A percentile compares a stretch with the other conserved stretches of the same genome.
Conservation (phyloP, 805 yeast species). For the Candida boleticola region DNA sequence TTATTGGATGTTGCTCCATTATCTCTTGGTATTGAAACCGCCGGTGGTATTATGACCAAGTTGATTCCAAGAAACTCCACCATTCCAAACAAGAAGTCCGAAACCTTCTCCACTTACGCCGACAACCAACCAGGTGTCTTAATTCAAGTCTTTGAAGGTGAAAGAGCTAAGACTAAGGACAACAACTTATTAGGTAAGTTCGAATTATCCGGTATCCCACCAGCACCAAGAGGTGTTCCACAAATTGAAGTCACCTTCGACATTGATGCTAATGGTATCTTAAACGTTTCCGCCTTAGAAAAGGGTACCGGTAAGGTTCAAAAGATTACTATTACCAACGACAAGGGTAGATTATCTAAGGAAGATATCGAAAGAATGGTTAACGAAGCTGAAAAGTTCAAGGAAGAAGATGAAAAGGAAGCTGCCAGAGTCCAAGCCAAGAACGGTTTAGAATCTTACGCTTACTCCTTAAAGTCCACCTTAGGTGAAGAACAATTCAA, state of each 20-base stretch:
- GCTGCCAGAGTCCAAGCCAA: slow-evolving; percentile 89
- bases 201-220: slow-evolving; percentile 95
- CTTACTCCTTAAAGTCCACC: slow-evolving; percentile 88
- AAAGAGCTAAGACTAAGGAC: slow-evolving; percentile 93
- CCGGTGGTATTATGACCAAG: slow-evolving; percentile 99
- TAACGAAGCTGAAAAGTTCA: slow-evolving; percentile 94
- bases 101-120: slow-evolving; percentile 93
- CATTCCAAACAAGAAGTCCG: slow-evolving; percentile 96
- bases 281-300: slow-evolving; percentile 94
- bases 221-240: slow-evolving; percentile 99
- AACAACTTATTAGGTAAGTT: slow-evolving; percentile 96
- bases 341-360: slow-evolving; percentile 96
- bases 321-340: slow-evolving; percentile 97
- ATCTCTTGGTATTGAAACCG: slow-evolving; percentile 96
- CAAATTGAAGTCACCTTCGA: slow-evolving; percentile 97
- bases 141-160: slow-evolving; percentile 98
- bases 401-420: slow-evolving; percentile 95
- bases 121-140: slow-evolving; percentile 99
- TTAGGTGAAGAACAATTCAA: slow-evolving; percentile 46
- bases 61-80: slow-evolving; percentile 98
- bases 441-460: slow-evolving; percentile 94
- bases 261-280: slow-evolving; percentile 95
- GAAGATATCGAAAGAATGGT: slow-evolving; percentile 99
- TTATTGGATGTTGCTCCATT: slow-evolving; percentile 96
- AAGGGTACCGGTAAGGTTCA: slow-evolving; percentile 98